Evolutionary conservation across 202 grass and related monocot species (phyloP), one percentile per base, ranked within the genome.

Genomic region (Setaria viridis): DNA sequence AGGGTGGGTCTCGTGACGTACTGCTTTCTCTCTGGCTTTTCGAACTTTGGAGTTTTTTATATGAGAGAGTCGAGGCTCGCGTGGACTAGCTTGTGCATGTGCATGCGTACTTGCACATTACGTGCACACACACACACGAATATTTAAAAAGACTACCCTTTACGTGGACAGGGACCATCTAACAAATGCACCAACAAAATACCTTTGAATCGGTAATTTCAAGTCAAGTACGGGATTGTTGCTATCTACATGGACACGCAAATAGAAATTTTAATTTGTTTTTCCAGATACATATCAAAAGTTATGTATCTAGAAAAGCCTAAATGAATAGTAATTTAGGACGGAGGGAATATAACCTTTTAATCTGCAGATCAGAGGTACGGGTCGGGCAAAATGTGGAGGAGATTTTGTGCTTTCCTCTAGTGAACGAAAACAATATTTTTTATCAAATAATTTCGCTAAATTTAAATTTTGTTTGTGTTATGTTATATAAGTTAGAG

Each of bases 1-100:
- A 81, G 81, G 86, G 85, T 88, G n/a, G 57, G 57, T 80, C 4
- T 41, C 58, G 37, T 55, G 9, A 20, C 25, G 59, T 13, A 1
- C 42, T 54, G 19, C 1, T 62, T 55, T 9, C 33, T 67, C 63
- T n/a, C 21, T 59, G 13, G 19, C 55, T 45, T 81, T 9, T 29
- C 6, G 3, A 21, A 11, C 17, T 37, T 13, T 37, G 2, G 10
- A 80, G 77, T 37, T 39, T 35, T 60, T 42, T 56, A 56, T 53
- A 43, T 43, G 13, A 53, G 17, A 1, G 33, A 7, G 67, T 45
- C 42, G 25, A 46, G 15, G 7, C 32, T 13, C 6, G 62, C 30
- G 21, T 29, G 57, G 57, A 29, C 3, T 25, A 25, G 57, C n/a
- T 60, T 25, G 57, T 59, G n/a, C 7, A 39, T 12, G 53, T 1